phyloP scores from a whole-genome alignment of 1,284 basidiomycete genomes.

The Puccinia coronata region DNA sequence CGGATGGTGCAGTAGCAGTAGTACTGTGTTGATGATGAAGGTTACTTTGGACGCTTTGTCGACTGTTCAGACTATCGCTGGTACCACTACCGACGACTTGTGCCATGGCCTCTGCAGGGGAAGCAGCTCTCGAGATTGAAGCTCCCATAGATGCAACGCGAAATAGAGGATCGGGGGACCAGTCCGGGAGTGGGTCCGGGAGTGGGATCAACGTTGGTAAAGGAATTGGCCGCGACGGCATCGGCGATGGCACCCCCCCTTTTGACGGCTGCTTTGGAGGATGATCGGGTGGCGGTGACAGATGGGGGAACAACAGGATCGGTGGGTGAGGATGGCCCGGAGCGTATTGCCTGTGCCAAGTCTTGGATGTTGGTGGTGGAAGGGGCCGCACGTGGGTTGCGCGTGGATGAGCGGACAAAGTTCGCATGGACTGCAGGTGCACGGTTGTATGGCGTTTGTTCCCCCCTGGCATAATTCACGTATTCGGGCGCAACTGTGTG shows the following conservation, averaged over 20 bases:
- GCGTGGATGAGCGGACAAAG: constrained; percentile 43
- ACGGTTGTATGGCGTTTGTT: constrained; percentile 41
- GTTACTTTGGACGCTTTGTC: constrained; percentile 18
- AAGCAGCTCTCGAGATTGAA: constrained; percentile 46
- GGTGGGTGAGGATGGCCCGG: constrained; percentile 43
- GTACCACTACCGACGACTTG: constrained; percentile 39
- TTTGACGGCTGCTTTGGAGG: constrained; percentile 43
- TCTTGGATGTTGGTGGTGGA: constrained; percentile 47
- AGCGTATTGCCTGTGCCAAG: constrained; percentile 47
- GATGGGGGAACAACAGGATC: constrained; percentile 10
- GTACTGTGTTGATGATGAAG: constrained; percentile 9
- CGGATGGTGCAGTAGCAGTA: neutral
- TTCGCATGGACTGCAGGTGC: constrained; percentile 35
- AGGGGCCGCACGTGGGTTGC: constrained; percentile 42
- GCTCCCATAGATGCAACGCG: constrained; percentile 40
- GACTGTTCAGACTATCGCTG: constrained; percentile 21
- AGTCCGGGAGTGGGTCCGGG: constrained; percentile 21
- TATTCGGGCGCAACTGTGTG: constrained; percentile 41
- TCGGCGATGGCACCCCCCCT: constrained; percentile 46
- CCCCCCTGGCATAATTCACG: constrained; percentile 44
- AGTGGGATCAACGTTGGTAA: neutral
- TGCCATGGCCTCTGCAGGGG: constrained; percentile 48
- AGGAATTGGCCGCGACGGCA: constrained; percentile 44
- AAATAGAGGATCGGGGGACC: constrained; percentile 23
- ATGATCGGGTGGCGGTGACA: constrained; percentile 5